These are phyloP conservation scores for Paralagenidium karlingii DNA, from an alignment of 352 stramenopile genomes.

Conservation along the genomic window DNA sequence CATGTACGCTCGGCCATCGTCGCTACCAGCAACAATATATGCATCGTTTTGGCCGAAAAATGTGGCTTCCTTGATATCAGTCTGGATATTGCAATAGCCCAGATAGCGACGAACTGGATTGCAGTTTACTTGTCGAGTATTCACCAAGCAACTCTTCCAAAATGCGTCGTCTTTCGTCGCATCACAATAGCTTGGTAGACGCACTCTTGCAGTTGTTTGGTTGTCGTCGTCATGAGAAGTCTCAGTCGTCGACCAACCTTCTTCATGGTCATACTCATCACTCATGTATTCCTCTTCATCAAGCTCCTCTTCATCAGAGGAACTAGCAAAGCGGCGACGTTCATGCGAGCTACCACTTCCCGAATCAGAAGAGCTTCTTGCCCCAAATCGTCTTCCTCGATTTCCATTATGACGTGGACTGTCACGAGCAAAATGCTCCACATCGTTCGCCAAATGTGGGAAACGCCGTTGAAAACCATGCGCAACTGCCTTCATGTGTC, in stretches of 20 bases:
- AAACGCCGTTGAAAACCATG: constrained; percentile 29
- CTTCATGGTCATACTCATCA: no score
- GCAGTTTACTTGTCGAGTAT: constrained; percentile 33
- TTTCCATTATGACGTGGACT: no score
- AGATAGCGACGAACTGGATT: constrained; percentile 64
- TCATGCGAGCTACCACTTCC: no score
- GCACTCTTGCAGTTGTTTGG: no score
- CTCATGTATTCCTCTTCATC: background rate
- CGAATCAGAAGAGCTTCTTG: no score
- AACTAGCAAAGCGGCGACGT: no score
- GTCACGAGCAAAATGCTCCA: constrained; percentile 20
- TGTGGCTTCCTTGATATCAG: constrained; percentile 82
- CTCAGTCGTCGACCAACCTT: no score
- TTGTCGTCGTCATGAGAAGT: no score
- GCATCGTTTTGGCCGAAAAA: constrained; percentile 82
- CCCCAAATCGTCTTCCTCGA: no score
- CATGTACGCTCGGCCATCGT: constrained; percentile 76
- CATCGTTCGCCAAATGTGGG: constrained; percentile 26
- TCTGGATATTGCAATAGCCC: constrained; percentile 82
- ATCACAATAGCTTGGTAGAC: no score
- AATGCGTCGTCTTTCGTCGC: constrained; percentile 24
- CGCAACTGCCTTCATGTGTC: constrained; percentile 26
- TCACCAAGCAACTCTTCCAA: constrained; percentile 29
- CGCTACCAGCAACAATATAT: constrained; percentile 78
- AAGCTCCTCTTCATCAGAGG: background rate